Evolutionary conservation across 345 rosid species (phyloP), one percentile per base, ranked within the genome.

Genomic region (Eucalyptus grandis): DNA sequence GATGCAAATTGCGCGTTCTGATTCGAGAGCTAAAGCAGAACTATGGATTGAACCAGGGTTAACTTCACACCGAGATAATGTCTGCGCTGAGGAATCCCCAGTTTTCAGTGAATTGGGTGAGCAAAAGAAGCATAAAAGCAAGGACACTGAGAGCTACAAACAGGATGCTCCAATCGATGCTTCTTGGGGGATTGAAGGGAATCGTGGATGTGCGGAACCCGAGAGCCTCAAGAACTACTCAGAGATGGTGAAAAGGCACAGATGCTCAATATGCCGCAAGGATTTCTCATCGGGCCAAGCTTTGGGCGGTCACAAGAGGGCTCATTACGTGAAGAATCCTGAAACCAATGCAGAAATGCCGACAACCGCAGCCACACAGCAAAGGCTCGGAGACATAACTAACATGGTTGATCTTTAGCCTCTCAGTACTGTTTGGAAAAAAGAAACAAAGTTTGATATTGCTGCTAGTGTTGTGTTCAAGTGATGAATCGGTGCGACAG

Each of bases 291-390:
- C 87, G 7, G 90, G 56, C 58, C 81, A 90, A 88, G 98, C 95
- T 83, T 88, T 97, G 90, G 97, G 95, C 65, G 95, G 97, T 69
- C 99, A 96, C 87, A 81, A 46, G 87, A 54, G 56, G 77, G 56
- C 40, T 62, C 87, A 88, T 87, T 56, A 88, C 51, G 77, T 4
- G 13, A 72, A 72, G 83, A 72, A 72, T 13, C 46, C 83, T 11
- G 83, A 37, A 72, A 8, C 83, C 46, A 72, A 72, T 19, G 83
- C 83, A 37, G 46, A 77, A 77, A 77, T 77, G 46, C 46, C 46
- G 14, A 77, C 27, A 21, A 77, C 27, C 27, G 15, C 83, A 12
- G 83, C 83, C 47, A 77, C 46, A 22, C 83, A 77, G 83, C 46
- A 77, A 40, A 77, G 24, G 47, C 83, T 77, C 14, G 14, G 27